Base-by-base conservation (phyloP, 2,329 filamentous ascomycete genomes). In the Exserohilum turcica region DNA sequence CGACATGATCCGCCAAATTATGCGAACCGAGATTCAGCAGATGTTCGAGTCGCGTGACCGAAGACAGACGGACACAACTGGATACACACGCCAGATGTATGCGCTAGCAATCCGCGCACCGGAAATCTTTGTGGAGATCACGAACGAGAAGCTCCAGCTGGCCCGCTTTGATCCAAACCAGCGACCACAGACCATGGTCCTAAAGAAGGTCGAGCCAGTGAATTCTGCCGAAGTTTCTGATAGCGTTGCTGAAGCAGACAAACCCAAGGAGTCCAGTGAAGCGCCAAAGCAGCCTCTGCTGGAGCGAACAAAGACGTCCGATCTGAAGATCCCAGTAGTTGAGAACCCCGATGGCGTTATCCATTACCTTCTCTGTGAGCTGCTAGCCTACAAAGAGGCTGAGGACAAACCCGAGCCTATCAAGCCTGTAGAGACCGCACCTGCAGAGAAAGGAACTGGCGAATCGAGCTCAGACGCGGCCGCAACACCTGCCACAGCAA, bases 341-440 rank as follows among this genome's bases (percentile, higher is more conserved):
- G 92, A 97, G 73, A 92, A 94, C 57, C 91, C 93, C 0, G 94
- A 97, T 73, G 94, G 94, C 3, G 91, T 99, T 3, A 88, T 99
- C 52, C 91, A 97, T 68, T 99, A 96, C 74, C 81, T 99, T 18
- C 85, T 99, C 4, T 95, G 90, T 53, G 94, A 99, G 73, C 80
- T 99, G 39, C 81, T 97, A 50, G 92, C 91, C 44, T 97, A 96
- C 76, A 89, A 89, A 66, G 92, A 96, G 70, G 91, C 96, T 5
- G 91, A 96, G 32, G 93, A 97, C 67, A 92, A 89, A 66, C 88
- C 92, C 54, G 74, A 82, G 10, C 54, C 78, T 10, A 48, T 72
- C 16, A 72, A 68, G 45, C 63, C 71, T 40, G 63, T 76, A 6
- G 83, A 82, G 53, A 79, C 82, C 6, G 55, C 71, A 6, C 68